Conservation (phyloP, 2,329 filamentous ascomycete species). For the Alternaria sp. region DNA sequence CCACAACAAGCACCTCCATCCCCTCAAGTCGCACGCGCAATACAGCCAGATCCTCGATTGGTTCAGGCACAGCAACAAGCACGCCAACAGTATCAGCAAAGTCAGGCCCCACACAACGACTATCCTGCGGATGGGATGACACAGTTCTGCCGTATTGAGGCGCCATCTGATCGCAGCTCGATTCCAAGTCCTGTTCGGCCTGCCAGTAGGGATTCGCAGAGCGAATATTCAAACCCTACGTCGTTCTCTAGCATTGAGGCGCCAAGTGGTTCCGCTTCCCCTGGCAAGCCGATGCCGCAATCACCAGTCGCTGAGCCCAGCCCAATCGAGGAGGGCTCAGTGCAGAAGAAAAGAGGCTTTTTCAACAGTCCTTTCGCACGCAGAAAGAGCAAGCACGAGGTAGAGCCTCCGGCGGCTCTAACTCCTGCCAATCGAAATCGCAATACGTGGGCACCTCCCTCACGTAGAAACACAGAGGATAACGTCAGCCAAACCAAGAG, state of each 20-base stretch:
- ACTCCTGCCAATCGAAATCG: conserved; percentile 53
- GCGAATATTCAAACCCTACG: conserved; percentile 88
- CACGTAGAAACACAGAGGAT: conserved; percentile 51
- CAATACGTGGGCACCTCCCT: conserved; percentile 63
- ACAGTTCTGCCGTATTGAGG: conserved; percentile 86
- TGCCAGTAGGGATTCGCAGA: conserved; percentile 85
- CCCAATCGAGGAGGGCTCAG: conserved; percentile 54
- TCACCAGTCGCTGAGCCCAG: conserved; percentile 34
- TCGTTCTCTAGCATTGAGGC: conserved; percentile 88
- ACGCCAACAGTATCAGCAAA: conserved; percentile 52
- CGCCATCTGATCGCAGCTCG: conserved; percentile 74
- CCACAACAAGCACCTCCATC: conserved; percentile 16
- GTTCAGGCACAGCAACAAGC: conserved; percentile 51
- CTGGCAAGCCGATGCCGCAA: conserved; percentile 65
- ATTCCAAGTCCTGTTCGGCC: conserved; percentile 74
- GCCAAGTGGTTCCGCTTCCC: conserved; percentile 75
- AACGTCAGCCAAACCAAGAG: conserved; percentile 57
- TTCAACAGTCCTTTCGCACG: conserved; percentile 91
- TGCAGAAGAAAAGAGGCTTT: conserved; percentile 81
- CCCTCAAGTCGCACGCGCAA: conserved; percentile 24
- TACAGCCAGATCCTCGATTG: conserved; percentile 49
- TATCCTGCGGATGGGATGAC: conserved; percentile 97
- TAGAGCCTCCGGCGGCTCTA: conserved; percentile 61
- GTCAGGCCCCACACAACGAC: conserved; percentile 86
- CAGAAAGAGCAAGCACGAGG: conserved; percentile 84